phyloP scores from a whole-genome alignment of 257 asterid genomes.

The Fraxinus quadrangulata region DNA sequence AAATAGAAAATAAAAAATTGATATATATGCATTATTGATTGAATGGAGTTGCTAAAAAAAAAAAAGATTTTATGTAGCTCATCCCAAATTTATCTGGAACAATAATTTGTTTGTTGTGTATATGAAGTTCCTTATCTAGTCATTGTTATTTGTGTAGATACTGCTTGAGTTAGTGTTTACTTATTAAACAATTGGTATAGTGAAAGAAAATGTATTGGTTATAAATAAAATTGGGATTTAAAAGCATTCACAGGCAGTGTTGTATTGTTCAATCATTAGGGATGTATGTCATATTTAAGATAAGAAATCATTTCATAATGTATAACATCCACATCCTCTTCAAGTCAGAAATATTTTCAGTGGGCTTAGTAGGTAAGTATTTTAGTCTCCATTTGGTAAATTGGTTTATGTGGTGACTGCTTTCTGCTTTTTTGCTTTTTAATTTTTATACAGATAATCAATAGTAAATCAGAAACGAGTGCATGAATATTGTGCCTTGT shows the following conservation, averaged over 20 bases:
- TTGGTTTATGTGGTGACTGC: no score
- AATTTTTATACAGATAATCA: not conserved
- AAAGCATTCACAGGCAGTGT: no score
- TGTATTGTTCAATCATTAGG: no score
- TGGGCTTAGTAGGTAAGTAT: not conserved
- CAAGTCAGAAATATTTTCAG: not conserved
- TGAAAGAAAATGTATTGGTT: no score
- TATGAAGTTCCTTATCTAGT: not conserved
- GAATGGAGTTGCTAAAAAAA: not conserved
- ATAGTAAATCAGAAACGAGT: not conserved
- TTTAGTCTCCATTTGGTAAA: not conserved
- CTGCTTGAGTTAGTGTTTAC: not conserved
- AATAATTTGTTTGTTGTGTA: not conserved
- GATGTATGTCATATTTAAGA: no score
- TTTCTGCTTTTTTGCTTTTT: no score
- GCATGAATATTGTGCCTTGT: not conserved
- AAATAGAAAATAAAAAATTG: no score
- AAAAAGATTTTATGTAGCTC: not conserved
- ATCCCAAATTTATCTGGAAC: not conserved
- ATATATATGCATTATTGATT: no score
- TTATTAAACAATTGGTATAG: not conserved
- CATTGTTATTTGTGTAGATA: not conserved
- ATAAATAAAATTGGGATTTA: no score
- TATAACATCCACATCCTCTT: not conserved
- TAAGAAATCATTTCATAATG: not conserved